These are phyloP conservation scores for Hypoxylon sp. DNA, from an alignment of 2,329 filamentous ascomycete species.

Conservation along the genomic window DNA sequence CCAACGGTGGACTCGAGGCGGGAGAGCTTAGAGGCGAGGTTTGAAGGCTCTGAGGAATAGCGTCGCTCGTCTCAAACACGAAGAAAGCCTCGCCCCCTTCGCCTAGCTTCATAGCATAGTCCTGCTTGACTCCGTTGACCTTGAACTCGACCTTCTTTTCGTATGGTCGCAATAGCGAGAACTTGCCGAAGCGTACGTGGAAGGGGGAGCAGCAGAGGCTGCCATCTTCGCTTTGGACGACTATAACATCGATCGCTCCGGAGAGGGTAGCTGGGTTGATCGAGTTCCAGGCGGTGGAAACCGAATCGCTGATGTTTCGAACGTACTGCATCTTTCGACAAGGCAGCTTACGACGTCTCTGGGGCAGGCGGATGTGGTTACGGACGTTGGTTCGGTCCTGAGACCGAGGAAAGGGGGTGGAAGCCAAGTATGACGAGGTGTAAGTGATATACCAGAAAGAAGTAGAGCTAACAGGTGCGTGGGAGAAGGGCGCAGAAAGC, in stretches of 20 bases:
- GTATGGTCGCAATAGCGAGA: constrained; percentile 90
- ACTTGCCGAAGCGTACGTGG: constrained; percentile 98
- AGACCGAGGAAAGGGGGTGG: constrained; percentile 18
- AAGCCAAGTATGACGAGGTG: constrained; percentile 5
- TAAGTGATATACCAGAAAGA: background rate
- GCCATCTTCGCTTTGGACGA: constrained; percentile 96
- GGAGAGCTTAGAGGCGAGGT: constrained; percentile 94
- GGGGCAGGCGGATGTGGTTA: background rate
- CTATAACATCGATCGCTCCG: constrained; percentile 98
- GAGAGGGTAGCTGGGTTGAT: constrained; percentile 98
- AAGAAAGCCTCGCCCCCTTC: constrained; percentile 99
- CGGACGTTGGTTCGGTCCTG: constrained; percentile 16
- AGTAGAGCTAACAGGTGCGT: background rate
- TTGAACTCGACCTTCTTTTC: constrained; percentile 99
- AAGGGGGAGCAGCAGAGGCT: constrained; percentile 91
- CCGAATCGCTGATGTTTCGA: constrained; percentile 90
- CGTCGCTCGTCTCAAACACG: constrained; percentile 93
- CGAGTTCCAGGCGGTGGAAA: constrained; percentile 99
- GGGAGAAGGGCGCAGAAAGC: background rate
- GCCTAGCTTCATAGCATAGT: constrained; percentile 97
- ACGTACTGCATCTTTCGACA: constrained; percentile 88
- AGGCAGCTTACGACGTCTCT: background rate
- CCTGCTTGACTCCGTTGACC: constrained; percentile 90
- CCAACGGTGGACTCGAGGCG: constrained; percentile 79
- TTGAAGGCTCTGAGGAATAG: constrained; percentile 90